Percentiles rank a stretch among this genome's conserved stretches.
Conservation (phyloP, 306 rosid genomes). For the Cucurbita maxima region DNA sequence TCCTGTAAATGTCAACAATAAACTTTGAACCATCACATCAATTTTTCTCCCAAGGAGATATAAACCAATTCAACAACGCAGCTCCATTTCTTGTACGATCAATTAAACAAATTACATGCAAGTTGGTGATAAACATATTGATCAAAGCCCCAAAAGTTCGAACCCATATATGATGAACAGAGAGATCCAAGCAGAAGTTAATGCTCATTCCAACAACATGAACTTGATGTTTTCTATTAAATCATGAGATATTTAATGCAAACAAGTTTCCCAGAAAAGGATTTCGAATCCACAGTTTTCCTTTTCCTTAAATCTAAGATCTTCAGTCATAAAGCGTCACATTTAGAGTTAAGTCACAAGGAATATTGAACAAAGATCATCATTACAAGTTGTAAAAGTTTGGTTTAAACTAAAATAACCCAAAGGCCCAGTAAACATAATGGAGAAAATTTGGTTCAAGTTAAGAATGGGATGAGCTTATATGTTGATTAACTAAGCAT, state of each 20-base stretch:
- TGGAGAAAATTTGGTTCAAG: not conserved
- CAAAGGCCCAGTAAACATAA: not conserved
- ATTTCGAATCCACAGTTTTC: not conserved
- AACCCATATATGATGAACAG: not conserved
- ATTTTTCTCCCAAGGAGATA: not conserved
- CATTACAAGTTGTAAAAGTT: not conserved
- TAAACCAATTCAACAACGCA: not conserved
- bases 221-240: not conserved
- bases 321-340: not conserved
- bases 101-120: not conserved
- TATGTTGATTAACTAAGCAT: not conserved
- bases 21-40: conserved; percentile 7
- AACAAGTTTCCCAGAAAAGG: not conserved
- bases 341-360: not conserved
- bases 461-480: not conserved
- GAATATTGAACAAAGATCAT: not conserved
- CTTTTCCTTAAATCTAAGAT: not conserved
- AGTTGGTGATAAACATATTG: not conserved
- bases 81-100: not conserved
- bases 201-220: not conserved
- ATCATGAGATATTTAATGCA: not conserved
- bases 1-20: conserved; percentile 39
- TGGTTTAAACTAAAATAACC: not conserved
- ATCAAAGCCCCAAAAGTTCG: not conserved
- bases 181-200: not conserved